Evolutionary conservation across 169 alveolate genomes (phyloP).

Genomic region (Cyclospora cayetanensis): DNA sequence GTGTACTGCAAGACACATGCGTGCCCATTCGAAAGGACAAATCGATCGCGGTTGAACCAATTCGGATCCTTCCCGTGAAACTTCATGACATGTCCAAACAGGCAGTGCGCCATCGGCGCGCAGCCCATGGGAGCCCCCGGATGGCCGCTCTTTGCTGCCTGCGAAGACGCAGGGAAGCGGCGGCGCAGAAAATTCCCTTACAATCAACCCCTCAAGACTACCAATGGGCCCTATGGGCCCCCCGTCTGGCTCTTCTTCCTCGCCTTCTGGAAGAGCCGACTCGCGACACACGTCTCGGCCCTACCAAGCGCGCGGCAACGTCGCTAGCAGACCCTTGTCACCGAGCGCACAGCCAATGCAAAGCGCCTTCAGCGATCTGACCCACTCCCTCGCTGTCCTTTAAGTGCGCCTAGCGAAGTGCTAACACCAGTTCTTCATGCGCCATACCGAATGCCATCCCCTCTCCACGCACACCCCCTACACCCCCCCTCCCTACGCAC

Average conservation of each 20-base stretch:
- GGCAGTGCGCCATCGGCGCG: conserved; percentile 85
- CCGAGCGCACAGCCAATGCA: no score
- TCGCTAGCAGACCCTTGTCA: no score
- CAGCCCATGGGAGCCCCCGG: conserved; percentile 90
- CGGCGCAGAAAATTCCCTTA: no score
- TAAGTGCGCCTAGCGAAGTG: neutral
- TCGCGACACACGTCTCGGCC: no score
- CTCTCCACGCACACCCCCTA: neutral
- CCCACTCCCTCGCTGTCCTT: no score
- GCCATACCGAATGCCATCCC: neutral
- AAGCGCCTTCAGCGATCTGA: no score
- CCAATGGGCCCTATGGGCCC: no score
- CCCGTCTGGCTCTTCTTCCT: no score
- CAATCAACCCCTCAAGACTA: no score
- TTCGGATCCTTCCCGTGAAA: conserved; percentile 77
- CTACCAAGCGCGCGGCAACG: no score
- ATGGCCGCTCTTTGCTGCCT: conserved; percentile 84
- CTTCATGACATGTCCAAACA: conserved; percentile 82
- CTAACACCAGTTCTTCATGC: neutral
- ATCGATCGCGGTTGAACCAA: conserved; percentile 84
- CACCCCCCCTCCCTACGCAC: neutral
- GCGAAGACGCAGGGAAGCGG: no score
- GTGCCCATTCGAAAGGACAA: conserved; percentile 86
- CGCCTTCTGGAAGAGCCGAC: no score
- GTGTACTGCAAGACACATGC: conserved; percentile 84